Evolutionary conservation across 208 protist genomes (phyloP).

Genomic region (Acanthamoeba royreba): DNA sequence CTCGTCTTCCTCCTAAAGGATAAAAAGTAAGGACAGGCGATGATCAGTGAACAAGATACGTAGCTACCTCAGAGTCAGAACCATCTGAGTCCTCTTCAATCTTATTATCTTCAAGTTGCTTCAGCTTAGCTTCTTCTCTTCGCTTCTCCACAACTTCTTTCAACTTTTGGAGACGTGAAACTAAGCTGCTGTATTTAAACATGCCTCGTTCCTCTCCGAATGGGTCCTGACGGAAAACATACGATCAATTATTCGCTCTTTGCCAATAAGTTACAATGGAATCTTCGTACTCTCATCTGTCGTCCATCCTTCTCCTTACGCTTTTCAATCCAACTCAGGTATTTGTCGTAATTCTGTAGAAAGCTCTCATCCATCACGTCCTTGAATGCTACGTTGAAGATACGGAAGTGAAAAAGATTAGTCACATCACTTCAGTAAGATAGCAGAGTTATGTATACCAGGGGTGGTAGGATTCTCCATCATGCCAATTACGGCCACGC

Average conservation of each 20-base stretch:
- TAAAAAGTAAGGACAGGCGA: too few relatives aligned
- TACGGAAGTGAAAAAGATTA: neutral
- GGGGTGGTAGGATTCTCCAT: neutral
- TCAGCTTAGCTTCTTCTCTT: neutral
- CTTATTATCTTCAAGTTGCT: neutral
- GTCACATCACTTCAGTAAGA: too few relatives aligned
- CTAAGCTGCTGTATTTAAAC: neutral
- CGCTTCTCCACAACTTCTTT: neutral
- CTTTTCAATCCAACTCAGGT: neutral
- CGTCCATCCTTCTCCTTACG: neutral
- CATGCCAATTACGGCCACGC: neutral
- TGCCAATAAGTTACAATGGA: neutral
- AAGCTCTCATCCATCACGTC: neutral
- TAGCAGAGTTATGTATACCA: too few relatives aligned
- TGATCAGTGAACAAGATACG: neutral
- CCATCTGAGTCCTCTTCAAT: neutral
- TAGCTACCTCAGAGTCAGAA: neutral
- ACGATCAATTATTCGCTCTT: too few relatives aligned
- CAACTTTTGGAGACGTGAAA: neutral
- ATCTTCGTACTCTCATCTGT: neutral
- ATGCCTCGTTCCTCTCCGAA: neutral
- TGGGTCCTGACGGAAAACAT: neutral
- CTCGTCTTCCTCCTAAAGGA: neutral
- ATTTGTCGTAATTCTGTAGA: neutral
- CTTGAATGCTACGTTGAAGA: neutral